Conservation (phyloP, 192 early-diverging fungal species). For the Geosiphon pyriformis region DNA sequence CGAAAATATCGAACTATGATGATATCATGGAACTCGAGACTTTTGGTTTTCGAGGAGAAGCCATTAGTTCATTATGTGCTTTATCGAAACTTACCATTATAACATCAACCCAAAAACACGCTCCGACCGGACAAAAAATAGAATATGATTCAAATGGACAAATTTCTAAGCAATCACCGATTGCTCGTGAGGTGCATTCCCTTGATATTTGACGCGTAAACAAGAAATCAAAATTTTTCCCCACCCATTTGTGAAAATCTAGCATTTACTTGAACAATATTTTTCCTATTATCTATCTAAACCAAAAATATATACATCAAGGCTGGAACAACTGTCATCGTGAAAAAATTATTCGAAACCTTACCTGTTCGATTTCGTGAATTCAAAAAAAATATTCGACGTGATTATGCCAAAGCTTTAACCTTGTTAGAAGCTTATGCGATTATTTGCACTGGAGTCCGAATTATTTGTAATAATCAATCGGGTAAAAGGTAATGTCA, state of each 20-base stretch:
- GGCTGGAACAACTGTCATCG: constrained; percentile 73
- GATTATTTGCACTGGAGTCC: constrained; percentile 61
- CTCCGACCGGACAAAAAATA: constrained; percentile 58
- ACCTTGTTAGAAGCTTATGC: constrained; percentile 81
- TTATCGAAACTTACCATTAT: constrained; percentile 60
- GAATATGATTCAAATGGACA: constrained; percentile 64
- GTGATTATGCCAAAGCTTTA: constrained; percentile 75
- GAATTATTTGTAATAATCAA: constrained; percentile 62
- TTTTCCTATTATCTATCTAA: too few species aligned
- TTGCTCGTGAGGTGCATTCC: constrained; percentile 57
- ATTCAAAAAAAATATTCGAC: constrained; percentile 75
- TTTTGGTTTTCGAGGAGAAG: constrained; percentile 95
- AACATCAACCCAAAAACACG: constrained; percentile 56
- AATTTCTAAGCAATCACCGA: constrained; percentile 38
- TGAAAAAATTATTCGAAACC: constrained; percentile 71
- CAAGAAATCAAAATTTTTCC: too few species aligned
- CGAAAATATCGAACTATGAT: constrained; percentile 73
- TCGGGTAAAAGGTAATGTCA: constrained; percentile 47
- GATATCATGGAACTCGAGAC: constrained; percentile 71
- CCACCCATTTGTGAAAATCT: too few species aligned
- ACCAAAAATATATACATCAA: too few species aligned
- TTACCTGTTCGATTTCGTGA: constrained; percentile 86
- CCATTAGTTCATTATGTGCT: constrained; percentile 84
- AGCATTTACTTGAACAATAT: too few species aligned
- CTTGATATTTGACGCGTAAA: too few species aligned